A percentile compares a stretch with the other conserved stretches of the same genome.
Conservation (phyloP, 129 eudicot species). For the Daucus carota region DNA sequence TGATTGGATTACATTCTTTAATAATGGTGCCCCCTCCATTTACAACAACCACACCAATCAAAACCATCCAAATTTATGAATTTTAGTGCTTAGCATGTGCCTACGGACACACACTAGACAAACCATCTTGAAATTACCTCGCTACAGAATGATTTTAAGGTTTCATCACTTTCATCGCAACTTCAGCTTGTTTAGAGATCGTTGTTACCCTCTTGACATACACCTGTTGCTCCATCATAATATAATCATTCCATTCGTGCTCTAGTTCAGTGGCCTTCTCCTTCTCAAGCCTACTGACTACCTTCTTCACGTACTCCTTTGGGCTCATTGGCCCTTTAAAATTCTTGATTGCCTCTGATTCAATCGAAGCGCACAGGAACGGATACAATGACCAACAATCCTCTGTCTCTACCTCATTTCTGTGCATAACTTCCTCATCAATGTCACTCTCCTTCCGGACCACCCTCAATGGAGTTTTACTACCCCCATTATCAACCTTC, state of each 20-base stretch:
- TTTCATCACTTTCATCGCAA: constrained; percentile 9
- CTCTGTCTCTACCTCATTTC: background rate
- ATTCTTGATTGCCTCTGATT: constrained; percentile 9
- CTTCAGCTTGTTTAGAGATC: constrained; percentile 1
- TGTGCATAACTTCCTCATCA: constrained; percentile 6
- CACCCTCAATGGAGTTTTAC: background rate
- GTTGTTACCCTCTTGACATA: constrained; percentile 1
- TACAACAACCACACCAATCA: too few species aligned
- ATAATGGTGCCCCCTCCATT: too few species aligned
- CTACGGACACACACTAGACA: too few species aligned
- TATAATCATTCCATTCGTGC: constrained; percentile 22
- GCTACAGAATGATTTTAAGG: background rate
- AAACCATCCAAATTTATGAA: too few species aligned
- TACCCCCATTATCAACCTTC: background rate
- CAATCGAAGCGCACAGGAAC: constrained; percentile 18
- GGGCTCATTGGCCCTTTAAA: background rate
- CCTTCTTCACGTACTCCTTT: constrained; percentile 22
- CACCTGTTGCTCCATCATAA: background rate
- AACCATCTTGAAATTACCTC: constrained; percentile 1
- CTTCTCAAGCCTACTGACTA: constrained; percentile 23
- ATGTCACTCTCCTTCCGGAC: constrained; percentile 5
- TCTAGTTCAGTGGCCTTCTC: constrained; percentile 31
- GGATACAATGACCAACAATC: constrained; percentile 30
- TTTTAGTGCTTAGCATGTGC: too few species aligned
- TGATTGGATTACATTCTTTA: too few species aligned